Evolutionary conservation across 345 rosid species (phyloP), one percentile per base, ranked within the genome.

Genomic region (Alliaria petiolata): DNA sequence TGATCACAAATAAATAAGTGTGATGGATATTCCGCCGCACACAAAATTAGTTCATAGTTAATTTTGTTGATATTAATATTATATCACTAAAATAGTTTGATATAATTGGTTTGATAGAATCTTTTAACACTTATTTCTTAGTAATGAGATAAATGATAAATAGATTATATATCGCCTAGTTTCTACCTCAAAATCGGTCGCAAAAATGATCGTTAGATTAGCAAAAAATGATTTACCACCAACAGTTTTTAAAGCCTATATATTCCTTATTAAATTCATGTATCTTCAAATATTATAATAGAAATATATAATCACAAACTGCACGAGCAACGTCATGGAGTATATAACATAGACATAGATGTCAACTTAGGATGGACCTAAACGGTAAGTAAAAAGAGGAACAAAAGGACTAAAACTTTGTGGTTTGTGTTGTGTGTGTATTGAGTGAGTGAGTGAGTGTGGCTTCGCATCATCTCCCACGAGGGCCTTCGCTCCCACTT

Each of bases 381-480:
- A 64, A 35, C 43, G 12, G 43, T 38, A 55, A 55, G 31, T 30
- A n/a, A 57, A 55, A 65, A 46, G 77, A 73, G 44, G 77, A 73
- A 73, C 77, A 65, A 65, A 46, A 47, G 12, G n/a, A 55, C 42
- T 64, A 35, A 54, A 49, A 36, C 38, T 34, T 56, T 44, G 50
- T 60, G 77, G 72, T 4, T 22, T 72, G 58, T n/a, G 10, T 26
- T 51, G 56, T 44, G 67, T 58, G 67, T 44, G 67, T 58, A 62
- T 42, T 56, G 52, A 40, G 46, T 22, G 60, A 49, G 40, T 69
- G 52, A 70, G 52, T 42, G 31, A 65, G 30, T 25, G 72, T 66
- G 78, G 55, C 68, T 43, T 51, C 4, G 73, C 78, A 74, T 59
- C 78, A 67, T 50, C 78, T 74, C 57, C 78, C 78, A 74, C 78